A percentile compares a stretch with the other conserved stretches of the same genome.
These are phyloP conservation scores for Parietichytrium sp. DNA, from an alignment of 108 stramenopile species.

Conservation along the genomic window DNA sequence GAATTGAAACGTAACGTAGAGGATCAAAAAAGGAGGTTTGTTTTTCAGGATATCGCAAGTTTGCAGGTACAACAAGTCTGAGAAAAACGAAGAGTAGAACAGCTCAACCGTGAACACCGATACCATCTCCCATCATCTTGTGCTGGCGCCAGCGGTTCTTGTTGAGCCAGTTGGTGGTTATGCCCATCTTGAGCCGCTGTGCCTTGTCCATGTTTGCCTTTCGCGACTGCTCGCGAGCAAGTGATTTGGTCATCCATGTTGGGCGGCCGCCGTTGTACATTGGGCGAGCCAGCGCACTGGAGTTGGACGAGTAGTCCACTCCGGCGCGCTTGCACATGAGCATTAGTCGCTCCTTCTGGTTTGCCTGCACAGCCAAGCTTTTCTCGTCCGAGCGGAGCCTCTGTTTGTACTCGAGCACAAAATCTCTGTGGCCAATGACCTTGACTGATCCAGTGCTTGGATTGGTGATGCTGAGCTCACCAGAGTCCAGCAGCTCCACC, in stretches of 20 bases:
- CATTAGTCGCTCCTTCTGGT: constrained; percentile 25
- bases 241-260: background rate
- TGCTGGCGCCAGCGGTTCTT: background rate
- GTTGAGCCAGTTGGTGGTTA: background rate
- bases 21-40: too few species aligned
- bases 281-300: background rate
- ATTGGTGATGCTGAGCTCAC: constrained; percentile 10
- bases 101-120: constrained; percentile 1
- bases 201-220: too few species aligned
- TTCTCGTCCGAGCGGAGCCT: background rate
- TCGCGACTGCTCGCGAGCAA: constrained; percentile 26
- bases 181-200: background rate
- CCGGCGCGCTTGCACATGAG: constrained; percentile 19
- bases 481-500: constrained; percentile 2
- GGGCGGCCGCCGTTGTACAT: constrained; percentile 10
- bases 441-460: background rate
- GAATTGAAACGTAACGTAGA: too few species aligned
- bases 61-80: too few species aligned
- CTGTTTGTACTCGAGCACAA: constrained; percentile 18
- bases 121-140: constrained; percentile 24
- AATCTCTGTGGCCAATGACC: constrained; percentile 20
- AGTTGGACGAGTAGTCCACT: background rate
- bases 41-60: too few species aligned
- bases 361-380: background rate
- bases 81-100: too few species aligned